Evolutionary conservation across 768 basidiomycete genomes (phyloP), one percentile per base, ranked within the genome.

Genomic region (Podaxis sp.): DNA sequence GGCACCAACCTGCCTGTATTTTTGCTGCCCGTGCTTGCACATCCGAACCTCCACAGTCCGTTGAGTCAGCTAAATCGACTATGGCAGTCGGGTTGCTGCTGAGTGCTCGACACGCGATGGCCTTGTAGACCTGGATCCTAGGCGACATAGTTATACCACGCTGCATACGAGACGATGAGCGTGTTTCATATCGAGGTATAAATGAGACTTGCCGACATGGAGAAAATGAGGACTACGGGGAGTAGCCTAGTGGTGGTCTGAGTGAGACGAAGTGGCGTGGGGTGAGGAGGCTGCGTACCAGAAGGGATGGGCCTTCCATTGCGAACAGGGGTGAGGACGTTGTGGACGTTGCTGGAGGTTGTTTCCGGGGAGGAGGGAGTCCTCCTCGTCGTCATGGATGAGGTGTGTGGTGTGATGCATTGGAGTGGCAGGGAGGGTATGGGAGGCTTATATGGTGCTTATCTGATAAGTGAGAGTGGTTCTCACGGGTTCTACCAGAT

Each of bases 81-180:
- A 66, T 53, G 38, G 64, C 69, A 13, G 68, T 58, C 7, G 69
- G 57, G n/a, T 66, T 66, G n/a, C 68, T 66, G 36, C 65, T 70
- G 35, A 88, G 65, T 3, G 78, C 77, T 52, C 84, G 79, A 71
- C 91, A 92, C 3, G 91, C 85, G 55, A 93, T 82, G 53, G 87
- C 83, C 47, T 85, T 90, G 76, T 86, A 91, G 28, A 93, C 87
- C 70, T 90, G 86, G 50, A 93, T 87, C 59, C 90, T 83, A 10
- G 90, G 86, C 38, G 89, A 86, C 71, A 89, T 77, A 1, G 90
- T 91, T 74, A 92, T 85, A 36, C 90, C 90, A 25, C 90, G 87
- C 91, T 92, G 63, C 5, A 54, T 5, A 46, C 32, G 38, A 18
- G 5, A 3, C 27, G 63, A 23, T 64, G 62, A 63, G 55, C 61